phyloP scores from a whole-genome alignment of 345 rosid species.

The Eucalyptus virginea region DNA sequence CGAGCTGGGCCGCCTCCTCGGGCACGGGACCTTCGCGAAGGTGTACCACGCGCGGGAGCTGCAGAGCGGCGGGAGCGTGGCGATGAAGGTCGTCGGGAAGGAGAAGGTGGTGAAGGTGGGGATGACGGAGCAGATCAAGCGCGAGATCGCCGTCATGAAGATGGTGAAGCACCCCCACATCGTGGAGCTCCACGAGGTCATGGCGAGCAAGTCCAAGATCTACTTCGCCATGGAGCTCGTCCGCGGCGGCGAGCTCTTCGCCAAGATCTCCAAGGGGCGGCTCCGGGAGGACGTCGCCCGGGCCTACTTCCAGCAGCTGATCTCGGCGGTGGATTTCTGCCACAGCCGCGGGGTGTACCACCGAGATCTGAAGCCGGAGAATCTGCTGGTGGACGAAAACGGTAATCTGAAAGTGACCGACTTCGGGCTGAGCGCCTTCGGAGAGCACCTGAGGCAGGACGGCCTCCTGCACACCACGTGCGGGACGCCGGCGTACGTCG shows the following conservation, averaged over 20 bases:
- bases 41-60: constrained; percentile 71
- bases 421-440: constrained; percentile 79
- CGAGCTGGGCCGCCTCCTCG: constrained; percentile 79
- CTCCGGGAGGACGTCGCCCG: constrained; percentile 65
- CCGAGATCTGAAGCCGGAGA: constrained; percentile 89
- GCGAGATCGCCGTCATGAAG: constrained; percentile 95
- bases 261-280: constrained; percentile 63
- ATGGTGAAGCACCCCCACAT: constrained; percentile 86
- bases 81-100: constrained; percentile 89
- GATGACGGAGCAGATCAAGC: constrained; percentile 85
- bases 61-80: constrained; percentile 46
- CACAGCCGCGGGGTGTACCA: constrained; percentile 93
- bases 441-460: constrained; percentile 76
- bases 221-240: constrained; percentile 97
- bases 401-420: constrained; percentile 81
- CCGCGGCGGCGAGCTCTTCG: constrained; percentile 83
- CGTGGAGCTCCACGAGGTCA: constrained; percentile 85
- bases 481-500: constrained; percentile 91
- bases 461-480: constrained; percentile 81
- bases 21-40: constrained; percentile 89
- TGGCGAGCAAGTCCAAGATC: constrained; percentile 94
- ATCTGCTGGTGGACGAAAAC: constrained; percentile 63
- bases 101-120: constrained; percentile 90
- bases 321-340: constrained; percentile 86
- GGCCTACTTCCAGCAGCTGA: constrained; percentile 70